Evolutionary conservation across 2,329 filamentous ascomycete species (phyloP).

Genomic region (Endocalyx cinctus): DNA sequence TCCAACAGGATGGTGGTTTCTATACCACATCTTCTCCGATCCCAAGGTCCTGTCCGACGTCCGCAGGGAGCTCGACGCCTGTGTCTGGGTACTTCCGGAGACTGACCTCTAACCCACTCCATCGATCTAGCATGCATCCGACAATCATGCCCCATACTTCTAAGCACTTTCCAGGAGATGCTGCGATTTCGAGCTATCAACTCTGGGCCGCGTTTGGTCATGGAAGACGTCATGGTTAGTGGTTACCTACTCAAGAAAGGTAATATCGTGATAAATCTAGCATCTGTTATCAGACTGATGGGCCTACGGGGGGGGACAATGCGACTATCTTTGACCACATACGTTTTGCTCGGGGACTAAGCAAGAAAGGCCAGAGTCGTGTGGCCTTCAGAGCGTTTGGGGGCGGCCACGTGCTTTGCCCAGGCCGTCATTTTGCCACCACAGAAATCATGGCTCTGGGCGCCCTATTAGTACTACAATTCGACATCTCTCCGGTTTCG

Average conservation of each 20-base stretch:
- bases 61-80: slow-evolving; percentile 14
- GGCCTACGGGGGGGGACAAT: slow-evolving; percentile 9
- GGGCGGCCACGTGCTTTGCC: slow-evolving; percentile 9
- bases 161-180: slow-evolving; percentile 24
- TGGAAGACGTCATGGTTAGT: slow-evolving; percentile 20
- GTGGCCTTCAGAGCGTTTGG: slow-evolving; percentile 11
- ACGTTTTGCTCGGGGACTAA: slow-evolving; percentile 6
- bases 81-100: slow-evolving; percentile 5
- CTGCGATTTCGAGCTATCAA: slow-evolving; percentile 19
- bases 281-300: slow-evolving; percentile 14
- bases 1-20: slow-evolving; percentile 8
- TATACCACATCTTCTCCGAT: slow-evolving; percentile 18
- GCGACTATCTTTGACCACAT: slow-evolving; percentile 8
- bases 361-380: slow-evolving; percentile 4
- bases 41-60: slow-evolving; percentile 15
- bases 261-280: slow-evolving; percentile 14
- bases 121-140: slow-evolving; percentile 18
- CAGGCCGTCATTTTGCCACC: slow-evolving; percentile 13
- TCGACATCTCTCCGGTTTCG: slow-evolving; percentile 10
- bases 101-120: slow-evolving; percentile 2
- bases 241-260: slow-evolving; percentile 15
- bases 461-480: slow-evolving; percentile 8
- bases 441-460: slow-evolving; percentile 15
- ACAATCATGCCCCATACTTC: slow-evolving; percentile 19
- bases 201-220: slow-evolving; percentile 14